Evolutionary conservation across 345 rosid genomes (phyloP).

Genomic region (Punica granatum): DNA sequence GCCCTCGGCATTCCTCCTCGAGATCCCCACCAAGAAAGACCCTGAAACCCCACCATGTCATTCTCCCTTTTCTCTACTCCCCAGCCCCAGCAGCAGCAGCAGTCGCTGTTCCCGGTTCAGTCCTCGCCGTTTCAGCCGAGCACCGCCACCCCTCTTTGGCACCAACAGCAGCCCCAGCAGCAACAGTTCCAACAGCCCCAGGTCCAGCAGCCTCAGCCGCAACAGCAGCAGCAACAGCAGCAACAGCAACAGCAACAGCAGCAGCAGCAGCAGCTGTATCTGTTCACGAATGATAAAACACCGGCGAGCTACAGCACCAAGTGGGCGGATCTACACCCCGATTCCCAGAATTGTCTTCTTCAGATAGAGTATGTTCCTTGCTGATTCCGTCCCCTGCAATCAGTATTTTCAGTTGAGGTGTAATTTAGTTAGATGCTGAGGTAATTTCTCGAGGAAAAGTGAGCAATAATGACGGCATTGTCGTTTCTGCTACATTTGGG

Average conservation of each 20-base stretch:
- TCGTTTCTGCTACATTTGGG: not conserved
- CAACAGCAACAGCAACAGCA: conserved; percentile 34
- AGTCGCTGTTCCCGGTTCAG: conserved; percentile 27
- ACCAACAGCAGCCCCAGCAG: conserved; percentile 19
- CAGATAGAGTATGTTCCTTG: conserved; percentile 55
- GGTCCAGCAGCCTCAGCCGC: conserved; percentile 30
- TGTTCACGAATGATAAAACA: conserved; percentile 76
- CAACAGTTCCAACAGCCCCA: conserved; percentile 24
- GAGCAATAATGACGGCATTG: not conserved
- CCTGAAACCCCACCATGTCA: conserved; percentile 38
- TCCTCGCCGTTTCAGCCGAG: conserved; percentile 29
- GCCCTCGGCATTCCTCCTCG: not conserved
- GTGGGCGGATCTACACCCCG: conserved; percentile 95
- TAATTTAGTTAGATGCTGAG: not conserved
- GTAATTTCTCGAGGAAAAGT: not conserved
- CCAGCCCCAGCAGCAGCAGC: conserved; percentile 41
- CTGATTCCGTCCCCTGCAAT: not conserved
- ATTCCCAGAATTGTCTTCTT: conserved; percentile 77
- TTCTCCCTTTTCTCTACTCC: conserved; percentile 57
- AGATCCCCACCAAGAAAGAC: not conserved
- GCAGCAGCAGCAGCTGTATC: conserved; percentile 55
- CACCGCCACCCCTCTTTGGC: conserved; percentile 23
- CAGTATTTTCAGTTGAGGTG: not conserved
- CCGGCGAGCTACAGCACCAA: conserved; percentile 87
- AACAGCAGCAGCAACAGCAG: conserved; percentile 28